These are phyloP conservation scores for Eucommia ulmoides DNA, from an alignment of 257 asterid genomes.

Conservation along the genomic window DNA sequence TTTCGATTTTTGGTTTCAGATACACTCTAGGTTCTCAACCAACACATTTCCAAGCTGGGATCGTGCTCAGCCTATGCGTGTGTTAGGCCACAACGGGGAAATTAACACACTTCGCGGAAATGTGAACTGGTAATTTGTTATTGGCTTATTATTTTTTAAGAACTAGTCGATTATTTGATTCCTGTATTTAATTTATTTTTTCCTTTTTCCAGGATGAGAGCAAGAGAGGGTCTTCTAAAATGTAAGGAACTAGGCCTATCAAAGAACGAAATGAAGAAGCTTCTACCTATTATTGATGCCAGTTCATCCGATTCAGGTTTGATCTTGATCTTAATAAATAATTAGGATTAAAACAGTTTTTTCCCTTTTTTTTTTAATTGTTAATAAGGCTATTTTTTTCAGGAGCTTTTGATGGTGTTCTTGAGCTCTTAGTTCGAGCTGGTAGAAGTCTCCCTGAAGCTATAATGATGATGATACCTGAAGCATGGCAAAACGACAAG, in stretches of 20 bases:
- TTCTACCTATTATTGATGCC: conserved; percentile 95
- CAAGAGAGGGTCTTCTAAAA: conserved; percentile 97
- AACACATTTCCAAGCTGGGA: conserved; percentile 99
- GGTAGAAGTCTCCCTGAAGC: conserved; percentile 99
- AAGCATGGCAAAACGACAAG: conserved; percentile 99
- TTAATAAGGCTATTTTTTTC: too few species aligned
- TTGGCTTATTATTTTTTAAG: too few species aligned
- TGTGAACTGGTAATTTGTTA: background rate
- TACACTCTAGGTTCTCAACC: conserved; percentile 92
- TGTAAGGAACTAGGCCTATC: conserved; percentile 94
- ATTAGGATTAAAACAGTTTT: too few species aligned
- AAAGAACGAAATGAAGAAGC: conserved; percentile 80
- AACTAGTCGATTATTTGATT: too few species aligned
- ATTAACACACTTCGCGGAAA: background rate
- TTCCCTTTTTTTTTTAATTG: too few species aligned
- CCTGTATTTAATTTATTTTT: too few species aligned
- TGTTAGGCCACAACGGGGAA: conserved; percentile 35
- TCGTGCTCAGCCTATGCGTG: conserved; percentile 99
- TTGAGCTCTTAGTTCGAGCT: conserved; percentile 93
- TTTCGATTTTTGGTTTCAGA: conserved; percentile 37
- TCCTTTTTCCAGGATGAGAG: conserved; percentile 65
- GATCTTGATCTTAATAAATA: background rate
- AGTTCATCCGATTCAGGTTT: conserved; percentile 99
- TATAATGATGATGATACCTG: conserved; percentile 98
- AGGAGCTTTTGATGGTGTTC: conserved; percentile 99